phyloP scores from a whole-genome alignment of 345 rosid genomes.

The Populus euphratica region DNA sequence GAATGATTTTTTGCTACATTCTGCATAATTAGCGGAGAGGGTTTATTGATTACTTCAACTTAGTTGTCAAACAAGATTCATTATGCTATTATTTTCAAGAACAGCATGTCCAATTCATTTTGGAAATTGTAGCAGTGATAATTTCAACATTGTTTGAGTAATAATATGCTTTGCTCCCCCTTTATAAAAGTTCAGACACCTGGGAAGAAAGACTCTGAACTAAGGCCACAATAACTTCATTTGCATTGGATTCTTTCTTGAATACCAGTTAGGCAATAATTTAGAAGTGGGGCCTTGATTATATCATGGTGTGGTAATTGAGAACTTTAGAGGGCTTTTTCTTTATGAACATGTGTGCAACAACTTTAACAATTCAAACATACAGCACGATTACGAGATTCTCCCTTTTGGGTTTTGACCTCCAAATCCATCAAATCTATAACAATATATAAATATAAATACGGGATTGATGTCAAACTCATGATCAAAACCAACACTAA shows the following conservation, averaged over 20 bases:
- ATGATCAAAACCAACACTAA: background rate
- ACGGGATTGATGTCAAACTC: background rate
- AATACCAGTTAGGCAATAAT: slow-evolving; percentile 16
- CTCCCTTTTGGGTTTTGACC: background rate
- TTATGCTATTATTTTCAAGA: background rate
- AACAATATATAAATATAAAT: background rate
- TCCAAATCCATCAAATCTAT: background rate
- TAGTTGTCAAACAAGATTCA: background rate
- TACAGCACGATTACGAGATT: background rate
- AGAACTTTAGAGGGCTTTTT: slow-evolving; percentile 9
- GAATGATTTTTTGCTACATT: background rate
- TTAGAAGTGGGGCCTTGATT: slow-evolving; percentile 20
- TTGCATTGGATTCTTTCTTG: slow-evolving; percentile 32
- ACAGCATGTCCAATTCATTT: background rate
- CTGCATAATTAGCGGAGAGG: background rate
- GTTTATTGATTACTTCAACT: background rate
- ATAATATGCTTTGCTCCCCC: background rate
- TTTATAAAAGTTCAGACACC: background rate
- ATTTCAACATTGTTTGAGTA: background rate
- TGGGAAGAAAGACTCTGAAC: background rate
- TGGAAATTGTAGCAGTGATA: background rate
- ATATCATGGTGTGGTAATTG: background rate
- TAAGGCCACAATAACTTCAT: background rate
- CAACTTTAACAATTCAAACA: slow-evolving; percentile 1
- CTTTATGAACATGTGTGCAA: background rate